phyloP scores from a whole-genome alignment of 306 rosid species.

The Quercus mongolica region DNA sequence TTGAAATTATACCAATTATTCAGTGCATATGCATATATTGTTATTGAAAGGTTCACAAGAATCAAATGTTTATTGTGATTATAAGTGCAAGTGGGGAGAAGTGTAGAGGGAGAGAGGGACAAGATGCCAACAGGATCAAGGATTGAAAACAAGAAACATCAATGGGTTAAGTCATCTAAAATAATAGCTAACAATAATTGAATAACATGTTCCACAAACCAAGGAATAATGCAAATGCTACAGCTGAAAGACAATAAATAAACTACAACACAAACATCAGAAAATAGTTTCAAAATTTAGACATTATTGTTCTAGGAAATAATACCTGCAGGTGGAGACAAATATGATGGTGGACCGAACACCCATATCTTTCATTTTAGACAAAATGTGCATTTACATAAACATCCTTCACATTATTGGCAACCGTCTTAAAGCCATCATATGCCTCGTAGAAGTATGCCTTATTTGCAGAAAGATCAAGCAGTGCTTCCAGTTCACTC shows the following conservation, averaged over 20 bases:
- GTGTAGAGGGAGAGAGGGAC: neutral
- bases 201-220: neutral
- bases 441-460: conserved; percentile 71
- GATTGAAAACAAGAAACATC: neutral
- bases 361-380: conserved; percentile 68
- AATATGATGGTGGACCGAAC: conserved; percentile 78
- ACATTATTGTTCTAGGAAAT: conserved; percentile 8
- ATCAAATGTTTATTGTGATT: no score
- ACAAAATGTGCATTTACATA: conserved; percentile 62
- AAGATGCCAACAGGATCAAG: neutral
- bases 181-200: neutral
- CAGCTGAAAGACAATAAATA: conserved; percentile 2
- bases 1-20: neutral
- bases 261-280: neutral
- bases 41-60: no score
- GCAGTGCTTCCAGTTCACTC: conserved; percentile 52
- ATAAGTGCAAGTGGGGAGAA: neutral
- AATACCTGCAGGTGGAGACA: conserved; percentile 72
- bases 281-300: conserved; percentile 1
- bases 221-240: neutral
- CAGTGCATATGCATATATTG: no score
- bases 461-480: conserved; percentile 62
- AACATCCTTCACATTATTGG: conserved; percentile 67
- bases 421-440: conserved; percentile 78
- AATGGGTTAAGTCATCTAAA: neutral